Percentiles rank a stretch among this genome's conserved stretches.
phyloP scores from a whole-genome alignment of 2,329 filamentous ascomycete genomes.

The Trichoderma arundinaceum region DNA sequence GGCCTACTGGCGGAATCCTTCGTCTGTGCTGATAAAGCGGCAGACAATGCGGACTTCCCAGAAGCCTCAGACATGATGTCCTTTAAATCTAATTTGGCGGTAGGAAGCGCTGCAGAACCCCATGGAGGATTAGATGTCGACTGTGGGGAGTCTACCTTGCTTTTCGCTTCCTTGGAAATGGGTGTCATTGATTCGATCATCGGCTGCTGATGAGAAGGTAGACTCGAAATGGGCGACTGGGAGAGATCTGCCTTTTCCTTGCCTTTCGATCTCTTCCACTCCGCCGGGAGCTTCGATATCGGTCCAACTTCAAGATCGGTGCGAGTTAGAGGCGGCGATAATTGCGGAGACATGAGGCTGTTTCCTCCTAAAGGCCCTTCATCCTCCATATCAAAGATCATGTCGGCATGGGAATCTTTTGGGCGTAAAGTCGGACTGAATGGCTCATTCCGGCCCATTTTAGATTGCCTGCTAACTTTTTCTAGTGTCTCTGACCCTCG shows the following conservation, averaged over 20 bases:
- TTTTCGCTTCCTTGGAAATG: neutral
- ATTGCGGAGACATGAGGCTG: constrained; percentile 41
- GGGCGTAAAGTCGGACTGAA: constrained; percentile 71
- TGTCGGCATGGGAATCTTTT: constrained; percentile 71
- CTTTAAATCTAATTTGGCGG: constrained; percentile 72
- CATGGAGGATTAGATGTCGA: constrained; percentile 52
- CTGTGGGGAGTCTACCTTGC: neutral
- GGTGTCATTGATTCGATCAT: neutral
- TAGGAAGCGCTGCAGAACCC: constrained; percentile 57
- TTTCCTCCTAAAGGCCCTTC: constrained; percentile 54
- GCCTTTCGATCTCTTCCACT: constrained; percentile 40
- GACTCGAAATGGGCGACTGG: constrained; percentile 32
- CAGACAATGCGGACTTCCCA: constrained; percentile 59
- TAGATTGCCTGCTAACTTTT: constrained; percentile 54
- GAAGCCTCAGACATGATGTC: constrained; percentile 73
- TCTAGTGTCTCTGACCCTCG: constrained; percentile 51
- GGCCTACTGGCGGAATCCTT: constrained; percentile 49
- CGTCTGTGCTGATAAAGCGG: constrained; percentile 59
- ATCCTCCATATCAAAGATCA: constrained; percentile 96
- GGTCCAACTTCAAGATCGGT: constrained; percentile 39
- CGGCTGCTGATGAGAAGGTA: constrained; percentile 28
- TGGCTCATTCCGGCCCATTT: constrained; percentile 57
- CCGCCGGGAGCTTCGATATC: constrained; percentile 41
- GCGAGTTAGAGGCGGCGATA: constrained; percentile 34
- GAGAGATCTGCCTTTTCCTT: constrained; percentile 35